Percentiles rank a stretch among this genome's conserved stretches.
Conservation (phyloP, 1,139 yeast species). For the Blastobotrys petasosporus region DNA sequence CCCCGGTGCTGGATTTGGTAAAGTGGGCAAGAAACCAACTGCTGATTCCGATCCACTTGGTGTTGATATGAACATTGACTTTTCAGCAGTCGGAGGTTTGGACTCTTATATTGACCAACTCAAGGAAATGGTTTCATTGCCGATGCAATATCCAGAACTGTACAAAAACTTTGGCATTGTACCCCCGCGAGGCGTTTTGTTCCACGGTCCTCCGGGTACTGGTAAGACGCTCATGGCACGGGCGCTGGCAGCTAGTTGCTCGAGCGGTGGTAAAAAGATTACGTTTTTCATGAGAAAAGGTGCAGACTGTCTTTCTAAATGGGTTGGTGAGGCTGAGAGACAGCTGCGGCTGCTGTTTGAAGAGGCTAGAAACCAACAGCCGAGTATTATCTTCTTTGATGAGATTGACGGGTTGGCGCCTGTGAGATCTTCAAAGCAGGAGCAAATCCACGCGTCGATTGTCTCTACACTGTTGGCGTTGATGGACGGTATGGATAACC, state of each 20-base stretch:
- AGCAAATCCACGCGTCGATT: constrained; percentile 95
- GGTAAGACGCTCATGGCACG: constrained; percentile 98
- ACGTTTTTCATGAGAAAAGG: constrained; percentile 98
- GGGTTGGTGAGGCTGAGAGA: constrained; percentile 99
- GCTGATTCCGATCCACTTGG: constrained; percentile 97
- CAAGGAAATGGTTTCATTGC: constrained; percentile 95
- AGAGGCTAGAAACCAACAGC: constrained; percentile 94
- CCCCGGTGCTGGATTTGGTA: constrained; percentile 35
- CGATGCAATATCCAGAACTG: constrained; percentile 87
- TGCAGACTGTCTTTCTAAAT: constrained; percentile 92
- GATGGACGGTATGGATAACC: constrained; percentile 99
- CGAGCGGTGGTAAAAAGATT: constrained; percentile 68
- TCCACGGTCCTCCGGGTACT: constrained; percentile 99
- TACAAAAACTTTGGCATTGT: constrained; percentile 86
- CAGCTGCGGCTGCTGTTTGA: constrained; percentile 85
- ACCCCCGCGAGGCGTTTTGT: constrained; percentile 95
- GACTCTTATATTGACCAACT: constrained; percentile 85
- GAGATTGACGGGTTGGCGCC: constrained; percentile 99
- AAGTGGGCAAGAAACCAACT: constrained; percentile 46
- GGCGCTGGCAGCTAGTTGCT: constrained; percentile 92
- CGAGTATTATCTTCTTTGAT: constrained; percentile 91
- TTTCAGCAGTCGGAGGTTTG: constrained; percentile 86
- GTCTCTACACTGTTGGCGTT: constrained; percentile 89
- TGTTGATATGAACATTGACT: constrained; percentile 87
- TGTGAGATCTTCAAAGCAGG: constrained; percentile 93